Evolutionary conservation across 2,329 filamentous ascomycete species (phyloP).

Genomic region (Trichophyton rubrum): DNA sequence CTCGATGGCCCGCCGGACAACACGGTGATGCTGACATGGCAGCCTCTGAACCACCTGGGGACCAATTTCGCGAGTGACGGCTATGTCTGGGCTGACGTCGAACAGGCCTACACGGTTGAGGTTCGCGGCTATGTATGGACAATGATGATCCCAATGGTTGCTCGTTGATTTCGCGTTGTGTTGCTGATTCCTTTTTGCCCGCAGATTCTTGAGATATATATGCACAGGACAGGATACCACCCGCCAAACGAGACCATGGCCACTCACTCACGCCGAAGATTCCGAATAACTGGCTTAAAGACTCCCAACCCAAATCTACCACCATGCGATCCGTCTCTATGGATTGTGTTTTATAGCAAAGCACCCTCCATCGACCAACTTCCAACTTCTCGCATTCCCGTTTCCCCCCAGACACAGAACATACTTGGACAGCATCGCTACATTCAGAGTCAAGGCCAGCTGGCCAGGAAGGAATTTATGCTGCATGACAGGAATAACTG

Average conservation of each 20-base stretch:
- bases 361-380: constrained; percentile 62
- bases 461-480: constrained; percentile 89
- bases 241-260: constrained; percentile 60
- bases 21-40: constrained; percentile 76
- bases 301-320: constrained; percentile 56
- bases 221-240: constrained; percentile 69
- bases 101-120: constrained; percentile 65
- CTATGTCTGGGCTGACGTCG: constrained; percentile 76
- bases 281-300: constrained; percentile 65
- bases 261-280: constrained; percentile 68
- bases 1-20: constrained; percentile 72
- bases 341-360: constrained; percentile 81
- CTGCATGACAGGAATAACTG: constrained; percentile 78
- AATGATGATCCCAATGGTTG: not conserved
- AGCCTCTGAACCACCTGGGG: constrained; percentile 58
- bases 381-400: constrained; percentile 47
- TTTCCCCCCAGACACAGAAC: constrained; percentile 30
- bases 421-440: constrained; percentile 40
- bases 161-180: not conserved
- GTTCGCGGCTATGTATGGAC: constrained; percentile 52
- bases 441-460: constrained; percentile 62
- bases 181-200: constrained; percentile 11
- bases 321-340: constrained; percentile 66
- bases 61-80: constrained; percentile 80
- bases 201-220: constrained; percentile 77